These are phyloP conservation scores for Pulveroboletus sp. DNA, from an alignment of 768 basidiomycete genomes.

Conservation along the genomic window DNA sequence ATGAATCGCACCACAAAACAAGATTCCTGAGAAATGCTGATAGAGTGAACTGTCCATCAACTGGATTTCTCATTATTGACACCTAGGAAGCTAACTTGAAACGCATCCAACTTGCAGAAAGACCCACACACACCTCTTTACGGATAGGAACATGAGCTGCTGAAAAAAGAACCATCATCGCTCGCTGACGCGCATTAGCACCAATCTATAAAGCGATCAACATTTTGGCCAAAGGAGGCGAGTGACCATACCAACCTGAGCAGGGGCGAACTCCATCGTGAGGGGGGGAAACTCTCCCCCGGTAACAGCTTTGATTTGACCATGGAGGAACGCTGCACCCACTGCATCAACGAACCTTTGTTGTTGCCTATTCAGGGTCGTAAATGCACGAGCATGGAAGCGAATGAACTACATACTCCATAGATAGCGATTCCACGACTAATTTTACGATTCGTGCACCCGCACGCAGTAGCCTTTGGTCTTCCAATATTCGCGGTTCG, in stretches of 20 bases:
- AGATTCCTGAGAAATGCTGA: conserved; percentile 51
- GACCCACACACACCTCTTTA: conserved; percentile 56
- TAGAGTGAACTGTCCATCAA: conserved; percentile 47
- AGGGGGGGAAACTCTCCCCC: conserved; percentile 49
- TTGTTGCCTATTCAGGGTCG: conserved; percentile 49
- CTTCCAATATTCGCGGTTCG: conserved; percentile 28
- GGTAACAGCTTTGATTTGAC: conserved; percentile 47
- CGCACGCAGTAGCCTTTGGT: conserved; percentile 36
- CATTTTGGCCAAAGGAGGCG: background rate
- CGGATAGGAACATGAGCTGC: conserved; percentile 62
- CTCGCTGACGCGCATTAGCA: conserved; percentile 44
- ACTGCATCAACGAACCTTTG: conserved; percentile 49
- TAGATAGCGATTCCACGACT: conserved; percentile 59
- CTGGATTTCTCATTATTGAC: conserved; percentile 8
- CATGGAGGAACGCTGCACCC: conserved; percentile 38
- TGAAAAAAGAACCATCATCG: conserved; percentile 65
- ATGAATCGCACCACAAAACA: conserved; percentile 57
- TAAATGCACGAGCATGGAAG: conserved; percentile 1
- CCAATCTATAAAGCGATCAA: conserved; percentile 12
- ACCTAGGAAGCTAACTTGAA: conserved; percentile 39
- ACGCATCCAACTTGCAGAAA: background rate
- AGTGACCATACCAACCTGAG: conserved; percentile 40
- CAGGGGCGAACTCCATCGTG: conserved; percentile 42
- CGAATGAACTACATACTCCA: conserved; percentile 52
- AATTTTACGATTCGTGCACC: conserved; percentile 66